Base-by-base conservation (phyloP, 1,139 yeast genomes). In the Yamadazyma taylorii region DNA sequence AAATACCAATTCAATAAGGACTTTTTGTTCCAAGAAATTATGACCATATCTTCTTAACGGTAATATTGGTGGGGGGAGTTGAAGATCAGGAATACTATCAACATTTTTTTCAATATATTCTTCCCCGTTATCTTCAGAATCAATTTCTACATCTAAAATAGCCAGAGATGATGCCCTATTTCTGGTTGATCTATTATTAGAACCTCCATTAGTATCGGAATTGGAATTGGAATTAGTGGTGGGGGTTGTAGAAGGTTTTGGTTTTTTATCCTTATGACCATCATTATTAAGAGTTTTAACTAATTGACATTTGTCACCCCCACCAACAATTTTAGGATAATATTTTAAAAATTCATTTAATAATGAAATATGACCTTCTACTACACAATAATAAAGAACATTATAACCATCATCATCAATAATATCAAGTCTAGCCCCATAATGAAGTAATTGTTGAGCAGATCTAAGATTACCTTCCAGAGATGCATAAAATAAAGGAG, bases 11-110 rank as follows among this genome's bases (percentile, higher is more conserved):
- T 90, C 95, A 25, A 92, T 75, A 47, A 89, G 79, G 3, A 87
- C 88, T 53, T 86, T 88, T 55, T 84, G 87, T 53, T 92, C 97
- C 53, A 92, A 66, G 64, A 89, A 92, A 60, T 89, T 92, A 63
- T 92, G 98, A 7, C 98, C 98, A 55, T 92, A 92, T 48, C 95
- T 76, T 52, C 97, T 75, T 38, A 92, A 68, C 0, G 98, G 98
- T 34, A 92, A 79, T 37, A 92, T 88, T 9, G 98, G 98, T 1
- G 98, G 98, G 1, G 98, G 98, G 39, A 92, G 70, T 24, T 89
- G 80, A 40, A 92, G 73, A 51, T 88, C 96, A 0, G 98, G 98
- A 35, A 92, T 90, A 16, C 81, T 75, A 50, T 87, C 95, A 3
- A 75, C 63, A 38, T 73, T 79, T 22, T 45, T 47, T 8, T 39